Base-by-base conservation (phyloP, 768 basidiomycete species). In the Macrolepiota dolichaula region DNA sequence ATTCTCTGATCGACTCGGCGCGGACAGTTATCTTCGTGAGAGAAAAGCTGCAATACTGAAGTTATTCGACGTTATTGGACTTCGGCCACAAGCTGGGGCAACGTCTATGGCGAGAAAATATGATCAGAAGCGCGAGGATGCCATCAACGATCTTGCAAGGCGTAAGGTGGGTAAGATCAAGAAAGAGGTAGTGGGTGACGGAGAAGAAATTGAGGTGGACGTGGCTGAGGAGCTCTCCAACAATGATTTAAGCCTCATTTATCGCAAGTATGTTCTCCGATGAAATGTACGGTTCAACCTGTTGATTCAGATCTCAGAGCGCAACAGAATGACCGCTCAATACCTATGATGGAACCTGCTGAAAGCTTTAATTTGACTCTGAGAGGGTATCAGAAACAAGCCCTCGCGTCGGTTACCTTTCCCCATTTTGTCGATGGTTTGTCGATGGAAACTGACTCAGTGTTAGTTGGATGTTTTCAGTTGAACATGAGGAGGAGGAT, bases 311-410 rank as follows among this genome's bases (percentile, higher is more conserved):
- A 53, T 36, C 17, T 11, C 62, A 96, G 95, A 69, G 96, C 96
- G 1, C 94, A 95, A 70, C 82, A 81, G 67, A 83, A 93, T 62
- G 96, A 97, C 69, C 81, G 75, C 25, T 75, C 76, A 13, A 83
- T 98, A 78, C 82, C 79, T 19, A 89, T 88, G 71, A 94, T 92
- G 86, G 87, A 95, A 35, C 92, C 95, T 5, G 77, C 86, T 0
- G 77, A 84, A 1, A 84, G 89, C 0, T 98, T 98, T 71, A 80
- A 82, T 0, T 74, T 96, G 37, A 86, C 79, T 2, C 74, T 96
- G 27, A 84, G 93, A 50, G 86, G 86, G 38, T 98, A 98, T 73
- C 96, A 98, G 69, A 96, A 94, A 69, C 96, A 98, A 73, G 96
- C 95, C 0, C 76, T 98, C 50, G 77, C 77, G 88, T 92, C 56